Evolutionary conservation across 176 grass and related monocot genomes (phyloP), one percentile per base, ranked within the genome.

Genomic region (Aegilops longissima): DNA sequence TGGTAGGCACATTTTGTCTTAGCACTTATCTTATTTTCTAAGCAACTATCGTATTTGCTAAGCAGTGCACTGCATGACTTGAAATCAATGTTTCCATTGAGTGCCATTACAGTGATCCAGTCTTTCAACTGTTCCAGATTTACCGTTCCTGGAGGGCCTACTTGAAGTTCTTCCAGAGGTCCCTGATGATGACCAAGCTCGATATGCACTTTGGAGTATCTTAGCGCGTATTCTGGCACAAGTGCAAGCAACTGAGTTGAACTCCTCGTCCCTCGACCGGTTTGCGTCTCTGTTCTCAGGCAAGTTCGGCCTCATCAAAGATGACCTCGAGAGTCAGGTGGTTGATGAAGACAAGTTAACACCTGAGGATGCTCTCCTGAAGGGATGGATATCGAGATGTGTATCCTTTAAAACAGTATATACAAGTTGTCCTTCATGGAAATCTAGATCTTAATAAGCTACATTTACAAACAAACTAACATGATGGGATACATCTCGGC

Each of bases 141-240:
- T 96, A 64, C 63, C 52, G 24, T 87, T 98, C 51, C 35, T 98
- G 39, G 87, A 87, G 62, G 89, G 94, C 36, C 87, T 96, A n/a
- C 80, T 95, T 61, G 91, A 93, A 59, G 87, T 90, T 69, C 89
- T 98, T 84, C 89, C 93, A 76, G 44, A 91, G 77, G 81, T 93
- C 42, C 63, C 88, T 85, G 87, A 94, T 84, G 96, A 96, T 62
- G 69, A 59, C 4, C 82, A 91, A 88, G 86, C 88, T 59, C 84
- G 92, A 86, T 91, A 88, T 67, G 92, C 96, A 79, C 78, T 95
- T 30, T 98, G 96, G 96, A 90, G 89, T 83, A 84, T 90, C 82
- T 82, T 98, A 54, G 39, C 86, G 29, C 90, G 75, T 77, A 79
- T 94, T 21, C 85, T 98, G 27, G 13, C 61, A 54, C 79, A 92